Conservation (phyloP, 108 stramenopile genomes). For the Cyclotella sp. region DNA sequence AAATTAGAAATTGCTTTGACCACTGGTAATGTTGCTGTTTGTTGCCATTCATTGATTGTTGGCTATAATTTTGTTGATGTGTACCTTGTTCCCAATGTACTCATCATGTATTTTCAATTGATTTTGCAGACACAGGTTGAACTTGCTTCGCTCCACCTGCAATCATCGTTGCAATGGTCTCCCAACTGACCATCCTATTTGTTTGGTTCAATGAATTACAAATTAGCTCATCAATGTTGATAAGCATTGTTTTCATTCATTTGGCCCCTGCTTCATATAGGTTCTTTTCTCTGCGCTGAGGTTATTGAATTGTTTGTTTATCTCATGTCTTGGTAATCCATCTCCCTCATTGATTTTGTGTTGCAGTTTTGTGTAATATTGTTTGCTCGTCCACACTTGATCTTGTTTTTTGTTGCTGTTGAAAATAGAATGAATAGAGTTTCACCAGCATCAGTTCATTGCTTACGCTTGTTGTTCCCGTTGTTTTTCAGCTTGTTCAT, state of each 20-base stretch:
- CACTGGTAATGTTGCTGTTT: not conserved
- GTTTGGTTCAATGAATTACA: not conserved
- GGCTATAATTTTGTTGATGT: slow-evolving; percentile 5
- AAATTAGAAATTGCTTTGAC: not conserved
- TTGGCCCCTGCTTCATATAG: too few species aligned
- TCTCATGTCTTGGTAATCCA: not conserved
- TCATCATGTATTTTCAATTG: slow-evolving; percentile 5
- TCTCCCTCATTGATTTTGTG: not conserved
- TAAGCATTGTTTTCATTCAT: not conserved
- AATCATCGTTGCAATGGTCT: not conserved
- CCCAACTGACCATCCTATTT: not conserved
- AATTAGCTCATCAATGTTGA: slow-evolving; percentile 3
- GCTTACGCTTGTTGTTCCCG: not conserved
- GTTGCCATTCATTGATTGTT: not conserved
- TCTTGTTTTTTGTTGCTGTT: not conserved
- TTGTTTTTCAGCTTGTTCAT: not conserved
- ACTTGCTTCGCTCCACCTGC: not conserved
- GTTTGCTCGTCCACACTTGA: not conserved
- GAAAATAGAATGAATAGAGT: not conserved
- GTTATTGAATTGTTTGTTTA: too few species aligned
- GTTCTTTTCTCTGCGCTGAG: too few species aligned
- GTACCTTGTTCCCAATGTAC: not conserved
- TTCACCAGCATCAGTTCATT: not conserved
- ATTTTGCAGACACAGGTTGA: not conserved
- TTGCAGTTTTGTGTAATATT: not conserved